These are phyloP conservation scores for Saprolegnia parasitica DNA, from an alignment of 352 stramenopile genomes.

Conservation along the genomic window DNA sequence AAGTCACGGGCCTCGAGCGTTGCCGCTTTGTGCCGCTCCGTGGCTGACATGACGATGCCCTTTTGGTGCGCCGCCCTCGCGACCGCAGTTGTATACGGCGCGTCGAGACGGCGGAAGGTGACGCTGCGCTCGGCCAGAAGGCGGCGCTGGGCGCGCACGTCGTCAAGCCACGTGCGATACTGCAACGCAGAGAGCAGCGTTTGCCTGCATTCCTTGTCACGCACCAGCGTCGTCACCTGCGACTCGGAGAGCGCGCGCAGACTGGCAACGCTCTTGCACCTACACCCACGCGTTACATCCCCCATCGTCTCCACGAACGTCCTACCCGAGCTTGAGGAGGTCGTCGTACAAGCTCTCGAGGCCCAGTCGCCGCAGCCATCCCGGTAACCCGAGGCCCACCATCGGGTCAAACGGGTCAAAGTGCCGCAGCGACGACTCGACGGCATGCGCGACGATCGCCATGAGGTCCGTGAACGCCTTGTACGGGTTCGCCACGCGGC, in stretches of 20 bases:
- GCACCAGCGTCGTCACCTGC: conserved; percentile 5
- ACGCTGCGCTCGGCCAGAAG: background rate
- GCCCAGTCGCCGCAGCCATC: conserved; percentile 58
- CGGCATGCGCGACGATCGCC: conserved; percentile 38
- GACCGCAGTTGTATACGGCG: background rate
- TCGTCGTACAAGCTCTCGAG: conserved; percentile 42
- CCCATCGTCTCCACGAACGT: background rate
- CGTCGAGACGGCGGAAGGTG: background rate
- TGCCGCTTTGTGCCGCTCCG: conserved; percentile 34
- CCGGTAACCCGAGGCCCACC: conserved; percentile 41
- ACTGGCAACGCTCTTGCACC: conserved; percentile 4
- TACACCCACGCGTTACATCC: background rate
- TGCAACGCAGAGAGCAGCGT: conserved; percentile 11
- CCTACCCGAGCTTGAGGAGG: background rate
- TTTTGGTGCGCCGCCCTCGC: conserved; percentile 3
- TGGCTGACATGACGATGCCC: conserved; percentile 15
- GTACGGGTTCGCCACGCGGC: conserved; percentile 55
- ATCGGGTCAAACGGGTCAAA: conserved; percentile 64
- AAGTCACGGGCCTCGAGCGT: conserved; percentile 20
- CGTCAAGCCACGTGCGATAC: conserved; percentile 12
- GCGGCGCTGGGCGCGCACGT: background rate
- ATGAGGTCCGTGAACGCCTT: conserved; percentile 30
- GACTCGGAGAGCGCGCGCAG: conserved; percentile 1
- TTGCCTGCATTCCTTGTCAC: conserved; percentile 14
- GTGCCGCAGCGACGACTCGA: conserved; percentile 31